A percentile compares a stretch with the other conserved stretches of the same genome.
Evolutionary conservation across 1,139 yeast species (phyloP).

Genomic region (Magnusiomyces clavatus): DNA sequence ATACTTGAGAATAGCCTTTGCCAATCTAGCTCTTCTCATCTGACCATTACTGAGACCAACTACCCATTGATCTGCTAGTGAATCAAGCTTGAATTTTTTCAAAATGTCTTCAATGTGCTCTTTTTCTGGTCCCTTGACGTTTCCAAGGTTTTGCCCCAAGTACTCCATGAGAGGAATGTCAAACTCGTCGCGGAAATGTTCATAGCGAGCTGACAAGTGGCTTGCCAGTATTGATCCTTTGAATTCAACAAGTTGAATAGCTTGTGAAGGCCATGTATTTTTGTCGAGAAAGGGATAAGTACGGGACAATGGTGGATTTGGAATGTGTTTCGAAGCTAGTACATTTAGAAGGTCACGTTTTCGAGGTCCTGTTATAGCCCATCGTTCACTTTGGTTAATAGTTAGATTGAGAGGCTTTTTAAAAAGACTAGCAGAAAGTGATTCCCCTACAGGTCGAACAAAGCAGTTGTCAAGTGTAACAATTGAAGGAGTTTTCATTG

Average conservation of each 20-base stretch:
- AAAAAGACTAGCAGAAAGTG: slow-evolving; percentile 17
- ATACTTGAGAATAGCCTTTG: slow-evolving; percentile 55
- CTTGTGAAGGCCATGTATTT: slow-evolving; percentile 40
- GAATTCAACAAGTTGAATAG: slow-evolving; percentile 52
- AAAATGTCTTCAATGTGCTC: slow-evolving; percentile 37
- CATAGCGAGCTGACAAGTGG: slow-evolving; percentile 84
- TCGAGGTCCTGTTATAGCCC: slow-evolving; percentile 47
- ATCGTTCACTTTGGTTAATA: slow-evolving; percentile 33
- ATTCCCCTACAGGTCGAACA: slow-evolving; percentile 21
- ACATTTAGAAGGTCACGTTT: slow-evolving; percentile 39
- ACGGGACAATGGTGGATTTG: slow-evolving; percentile 49
- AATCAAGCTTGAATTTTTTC: slow-evolving; percentile 46
- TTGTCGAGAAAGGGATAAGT: slow-evolving; percentile 44
- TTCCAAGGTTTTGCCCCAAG: slow-evolving; percentile 35
- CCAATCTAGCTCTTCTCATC: slow-evolving; percentile 80
- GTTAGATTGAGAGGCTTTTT: slow-evolving; percentile 26
- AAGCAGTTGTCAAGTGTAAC: slow-evolving; percentile 19
- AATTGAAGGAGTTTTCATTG: slow-evolving; percentile 8
- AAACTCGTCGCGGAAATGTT: slow-evolving; percentile 72
- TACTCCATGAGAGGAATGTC: slow-evolving; percentile 68
- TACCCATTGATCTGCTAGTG: slow-evolving; percentile 63
- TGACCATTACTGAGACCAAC: slow-evolving; percentile 92
- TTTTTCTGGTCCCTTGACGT: slow-evolving; percentile 13
- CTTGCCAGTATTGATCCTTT: slow-evolving; percentile 52
- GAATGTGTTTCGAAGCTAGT: slow-evolving; percentile 41